phyloP scores from a whole-genome alignment of 306 rosid species.

The Alnus rubra region DNA sequence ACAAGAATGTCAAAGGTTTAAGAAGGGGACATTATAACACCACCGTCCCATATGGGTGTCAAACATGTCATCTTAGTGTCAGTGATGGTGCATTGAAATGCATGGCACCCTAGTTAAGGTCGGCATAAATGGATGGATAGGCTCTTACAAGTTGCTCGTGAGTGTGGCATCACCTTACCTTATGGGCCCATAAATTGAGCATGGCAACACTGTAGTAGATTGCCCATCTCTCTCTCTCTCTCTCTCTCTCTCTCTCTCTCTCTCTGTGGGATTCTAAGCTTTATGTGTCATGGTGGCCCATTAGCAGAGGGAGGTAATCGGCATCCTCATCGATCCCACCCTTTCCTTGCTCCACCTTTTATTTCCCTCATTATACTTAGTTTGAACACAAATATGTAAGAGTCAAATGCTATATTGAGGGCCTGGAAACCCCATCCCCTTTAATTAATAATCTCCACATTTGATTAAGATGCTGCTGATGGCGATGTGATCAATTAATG shows the following conservation, averaged over 20 bases:
- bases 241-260: neutral
- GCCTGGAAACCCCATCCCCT: slow-evolving; percentile 17
- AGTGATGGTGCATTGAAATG: neutral
- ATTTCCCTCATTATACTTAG: slow-evolving; percentile 25
- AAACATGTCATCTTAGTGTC: neutral
- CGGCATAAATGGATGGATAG: slow-evolving; percentile 8
- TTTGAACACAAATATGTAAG: slow-evolving; percentile 33
- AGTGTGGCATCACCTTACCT: neutral
- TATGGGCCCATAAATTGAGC: slow-evolving; percentile 16
- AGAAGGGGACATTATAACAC: too few relatives aligned
- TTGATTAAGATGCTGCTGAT: slow-evolving; percentile 22
- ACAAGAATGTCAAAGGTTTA: too few relatives aligned
- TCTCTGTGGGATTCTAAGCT: neutral
- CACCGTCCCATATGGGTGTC: too few relatives aligned
- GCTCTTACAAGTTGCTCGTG: neutral
- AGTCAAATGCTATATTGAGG: slow-evolving; percentile 39
- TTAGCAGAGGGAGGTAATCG: neutral
- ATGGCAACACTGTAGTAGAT: slow-evolving; percentile 4
- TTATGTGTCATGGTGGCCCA: slow-evolving; percentile 11
- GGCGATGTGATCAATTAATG: neutral
- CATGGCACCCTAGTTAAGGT: neutral
- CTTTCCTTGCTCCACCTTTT: neutral
- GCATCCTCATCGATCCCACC: neutral
- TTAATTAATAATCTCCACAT: neutral
- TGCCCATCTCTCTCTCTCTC: neutral